phyloP scores from a whole-genome alignment of 441 rosid species.

The Gossypium davidsonii region DNA sequence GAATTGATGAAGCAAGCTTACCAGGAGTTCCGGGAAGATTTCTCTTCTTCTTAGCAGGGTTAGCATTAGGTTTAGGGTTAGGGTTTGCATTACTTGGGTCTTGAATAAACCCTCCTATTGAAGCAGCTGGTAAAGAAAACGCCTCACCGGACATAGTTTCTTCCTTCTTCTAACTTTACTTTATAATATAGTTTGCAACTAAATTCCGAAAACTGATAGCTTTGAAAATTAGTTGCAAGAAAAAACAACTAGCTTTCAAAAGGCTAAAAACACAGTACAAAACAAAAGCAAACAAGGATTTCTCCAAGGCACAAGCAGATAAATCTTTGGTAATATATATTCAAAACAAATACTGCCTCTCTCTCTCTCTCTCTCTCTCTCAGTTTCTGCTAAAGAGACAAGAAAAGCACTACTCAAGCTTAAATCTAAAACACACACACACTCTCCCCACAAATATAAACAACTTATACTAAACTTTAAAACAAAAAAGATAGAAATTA shows the following conservation, averaged over 20 bases:
- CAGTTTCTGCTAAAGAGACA: constrained; percentile 65
- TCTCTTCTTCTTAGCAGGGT: constrained; percentile 51
- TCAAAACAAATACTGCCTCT: constrained; percentile 15
- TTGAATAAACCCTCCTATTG: constrained; percentile 43
- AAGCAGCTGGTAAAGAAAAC: constrained; percentile 43
- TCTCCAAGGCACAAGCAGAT: constrained; percentile 39
- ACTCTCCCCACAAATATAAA: constrained; percentile 14
- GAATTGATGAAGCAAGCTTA: constrained; percentile 7
- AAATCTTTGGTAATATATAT: constrained; percentile 35
- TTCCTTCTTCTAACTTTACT: constrained; percentile 6
- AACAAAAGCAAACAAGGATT: constrained; percentile 34
- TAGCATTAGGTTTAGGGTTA: constrained; percentile 33
- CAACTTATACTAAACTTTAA: constrained; percentile 5
- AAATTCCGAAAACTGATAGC: constrained; percentile 23
- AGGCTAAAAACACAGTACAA: constrained; percentile 31
- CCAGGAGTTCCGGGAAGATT: constrained; percentile 76
- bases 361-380: neutral
- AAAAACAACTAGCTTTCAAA: constrained; percentile 36
- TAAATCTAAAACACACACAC: constrained; percentile 26
- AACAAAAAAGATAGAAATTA: neutral
- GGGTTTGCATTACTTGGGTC: constrained; percentile 56
- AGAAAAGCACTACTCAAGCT: constrained; percentile 40
- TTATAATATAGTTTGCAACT: neutral
- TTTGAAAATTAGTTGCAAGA: constrained; percentile 21
- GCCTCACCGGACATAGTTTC: constrained; percentile 56